A percentile compares a stretch with the other conserved stretches of the same genome.
These are phyloP conservation scores for Penicillium angulare DNA, from an alignment of 495 filamentous ascomycete genomes.

Conservation along the genomic window DNA sequence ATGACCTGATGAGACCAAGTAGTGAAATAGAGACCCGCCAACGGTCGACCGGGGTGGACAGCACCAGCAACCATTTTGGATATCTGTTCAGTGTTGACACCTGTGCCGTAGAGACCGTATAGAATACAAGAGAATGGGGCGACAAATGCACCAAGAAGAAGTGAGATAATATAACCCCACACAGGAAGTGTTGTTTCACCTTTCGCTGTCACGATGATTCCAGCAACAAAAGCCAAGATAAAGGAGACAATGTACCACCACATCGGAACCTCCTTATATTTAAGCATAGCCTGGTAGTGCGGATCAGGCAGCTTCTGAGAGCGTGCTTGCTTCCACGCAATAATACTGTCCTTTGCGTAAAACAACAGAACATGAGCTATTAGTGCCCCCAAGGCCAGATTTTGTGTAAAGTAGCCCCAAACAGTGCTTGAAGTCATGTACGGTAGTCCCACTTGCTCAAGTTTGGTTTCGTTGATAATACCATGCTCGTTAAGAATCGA, in stretches of 20 bases:
- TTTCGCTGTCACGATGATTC: conserved; percentile 42
- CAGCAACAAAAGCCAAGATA: conserved; percentile 36
- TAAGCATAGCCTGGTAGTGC: conserved; percentile 44
- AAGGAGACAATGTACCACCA: conserved; percentile 32
- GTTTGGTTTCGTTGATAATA: conserved; percentile 20
- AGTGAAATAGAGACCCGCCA: conserved; percentile 40
- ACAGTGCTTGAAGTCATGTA: conserved; percentile 15
- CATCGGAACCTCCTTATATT: conserved; percentile 50
- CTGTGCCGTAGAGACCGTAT: conserved; percentile 26
- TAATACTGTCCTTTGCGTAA: conserved; percentile 25
- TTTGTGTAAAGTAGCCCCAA: conserved; percentile 14
- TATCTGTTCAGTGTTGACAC: conserved; percentile 28
- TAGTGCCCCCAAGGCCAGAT: conserved; percentile 24
- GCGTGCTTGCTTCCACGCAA: conserved; percentile 25
- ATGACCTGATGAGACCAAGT: conserved; percentile 34
- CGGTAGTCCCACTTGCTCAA: conserved; percentile 30
- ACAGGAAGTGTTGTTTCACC: conserved; percentile 49
- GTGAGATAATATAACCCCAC: conserved; percentile 52
- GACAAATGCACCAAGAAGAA: conserved; percentile 24
- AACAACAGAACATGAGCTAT: conserved; percentile 29
- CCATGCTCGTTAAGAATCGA: conserved; percentile 29
- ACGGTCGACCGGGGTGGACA: conserved; percentile 37
- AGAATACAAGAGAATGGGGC: conserved; percentile 28
- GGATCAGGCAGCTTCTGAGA: conserved; percentile 29
- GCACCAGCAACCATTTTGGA: conserved; percentile 33